phyloP scores from a whole-genome alignment of 1,139 yeast genomes.

The Candida sojae region DNA sequence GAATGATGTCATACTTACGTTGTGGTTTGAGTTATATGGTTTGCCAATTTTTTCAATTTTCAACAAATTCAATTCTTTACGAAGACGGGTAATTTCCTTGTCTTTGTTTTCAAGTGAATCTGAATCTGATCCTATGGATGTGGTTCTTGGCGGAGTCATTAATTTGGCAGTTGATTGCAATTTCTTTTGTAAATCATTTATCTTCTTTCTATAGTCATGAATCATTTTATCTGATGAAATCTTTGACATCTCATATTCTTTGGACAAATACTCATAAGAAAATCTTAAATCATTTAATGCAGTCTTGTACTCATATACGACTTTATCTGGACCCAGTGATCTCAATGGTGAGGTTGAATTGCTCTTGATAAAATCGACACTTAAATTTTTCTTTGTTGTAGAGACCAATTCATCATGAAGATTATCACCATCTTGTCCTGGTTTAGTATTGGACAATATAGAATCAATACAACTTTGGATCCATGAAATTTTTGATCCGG shows the following conservation, averaged over 20 bases:
- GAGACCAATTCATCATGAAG: background rate
- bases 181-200: constrained; percentile 46
- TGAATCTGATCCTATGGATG: background rate
- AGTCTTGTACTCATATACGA: constrained; percentile 47
- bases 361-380: background rate
- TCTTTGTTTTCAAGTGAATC: constrained; percentile 37
- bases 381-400: background rate
- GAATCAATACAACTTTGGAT: constrained; percentile 54
- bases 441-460: constrained; percentile 19
- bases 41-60: constrained; percentile 51
- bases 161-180: background rate
- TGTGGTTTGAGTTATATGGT: constrained; percentile 8
- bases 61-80: constrained; percentile 49
- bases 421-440: background rate
- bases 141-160: constrained; percentile 6
- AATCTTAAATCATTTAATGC: constrained; percentile 63
- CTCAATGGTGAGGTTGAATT: background rate
- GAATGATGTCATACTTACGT: constrained; percentile 6
- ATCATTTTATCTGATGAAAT: constrained; percentile 49
- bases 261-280: constrained; percentile 61
- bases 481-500: constrained; percentile 47
- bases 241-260: constrained; percentile 61
- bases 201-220: constrained; percentile 50
- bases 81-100: constrained; percentile 46
- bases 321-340: constrained; percentile 17